Percentiles rank a stretch among this genome's conserved stretches.
Conservation (phyloP, 2,329 filamentous ascomycete species). For the Mycocentrospora acerina region DNA sequence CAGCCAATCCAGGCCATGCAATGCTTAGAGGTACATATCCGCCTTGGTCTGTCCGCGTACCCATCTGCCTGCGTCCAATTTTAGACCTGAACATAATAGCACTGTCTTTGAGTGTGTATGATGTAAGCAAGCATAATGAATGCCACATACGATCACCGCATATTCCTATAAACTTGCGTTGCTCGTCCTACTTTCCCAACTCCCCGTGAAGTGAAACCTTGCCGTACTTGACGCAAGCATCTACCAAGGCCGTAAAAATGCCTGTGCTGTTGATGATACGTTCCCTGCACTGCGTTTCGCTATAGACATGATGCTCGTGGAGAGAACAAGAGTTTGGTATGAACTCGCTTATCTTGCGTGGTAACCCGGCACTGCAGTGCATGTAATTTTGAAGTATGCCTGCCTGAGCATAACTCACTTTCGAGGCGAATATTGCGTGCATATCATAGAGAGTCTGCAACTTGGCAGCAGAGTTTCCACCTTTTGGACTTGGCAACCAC, state of each 20-base stretch:
- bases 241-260: slow-evolving; percentile 4
- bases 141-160: too few relatives aligned
- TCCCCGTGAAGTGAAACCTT: neutral
- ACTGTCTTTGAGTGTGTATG: too few relatives aligned
- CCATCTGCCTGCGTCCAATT: too few relatives aligned
- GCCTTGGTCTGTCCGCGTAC: too few relatives aligned
- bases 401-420: neutral
- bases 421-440: too few relatives aligned
- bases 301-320: slow-evolving; percentile 4
- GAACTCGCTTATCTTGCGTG: neutral
- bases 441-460: too few relatives aligned
- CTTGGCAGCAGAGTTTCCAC: too few relatives aligned
- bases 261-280: slow-evolving; percentile 2
- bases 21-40: too few relatives aligned
- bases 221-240: slow-evolving; percentile 2
- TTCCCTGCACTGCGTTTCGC: slow-evolving; percentile 4
- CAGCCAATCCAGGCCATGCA: too few relatives aligned
- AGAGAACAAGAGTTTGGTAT: neutral
- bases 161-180: neutral
- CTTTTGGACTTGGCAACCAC: too few relatives aligned
- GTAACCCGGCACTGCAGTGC: neutral
- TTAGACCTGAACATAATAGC: too few relatives aligned
- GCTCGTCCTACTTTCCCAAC: neutral
- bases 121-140: too few relatives aligned
- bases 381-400: neutral